Base-by-base conservation (phyloP, 169 alveolate species). In the Plasmodium cynomolgi region DNA sequence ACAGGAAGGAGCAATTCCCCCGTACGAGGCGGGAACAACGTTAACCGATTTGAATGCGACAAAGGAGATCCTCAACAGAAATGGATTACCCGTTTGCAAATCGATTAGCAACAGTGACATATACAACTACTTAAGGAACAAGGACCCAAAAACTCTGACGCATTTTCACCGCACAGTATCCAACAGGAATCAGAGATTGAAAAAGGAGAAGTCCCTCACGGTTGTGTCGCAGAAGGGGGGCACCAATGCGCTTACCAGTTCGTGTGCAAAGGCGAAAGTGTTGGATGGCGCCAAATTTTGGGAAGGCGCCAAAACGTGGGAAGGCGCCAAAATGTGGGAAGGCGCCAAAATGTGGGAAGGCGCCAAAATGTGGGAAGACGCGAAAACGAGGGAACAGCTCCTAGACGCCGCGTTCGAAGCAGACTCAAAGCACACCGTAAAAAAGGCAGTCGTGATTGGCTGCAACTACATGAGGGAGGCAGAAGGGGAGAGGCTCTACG, bases 401-500 rank as follows among this genome's bases (percentile, higher is more conserved):
- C 2, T 37, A 6, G 54, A 37, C 41, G 34, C 26, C 15, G 29
- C 23, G 47, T 34, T n/a, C 31, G 94, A 88, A 81, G 79, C 68
- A 41, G 94, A 93, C 47, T 72, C 96, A 50, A 95, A 81, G 33
- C 34, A 72, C 71, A 86, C 84, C 23, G 93, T 95, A 44, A 93
- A 92, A 68, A 97, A 96, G 92, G 99, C 99, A 13, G 98, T 97
- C 17, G 97, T 98, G 37, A 96, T 98, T 77, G 99, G 99, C 41
- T 97, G 97, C 83, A 97, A 95, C 84, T 97, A 98, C 94, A 62
- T 88, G 72, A 44, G 81, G 26, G 97, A 96, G 29, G 74, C 85
- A 91, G 95, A 95, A 54, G 96, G 94, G 20, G 95, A 93, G 71
- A 81, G 92, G 50, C 94, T 98, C 13, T 95, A 98, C 62, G 99